A percentile compares a stretch with the other conserved stretches of the same genome.
phyloP scores from a whole-genome alignment of 805 yeast genomes.

The Spathaspora sp. region DNA sequence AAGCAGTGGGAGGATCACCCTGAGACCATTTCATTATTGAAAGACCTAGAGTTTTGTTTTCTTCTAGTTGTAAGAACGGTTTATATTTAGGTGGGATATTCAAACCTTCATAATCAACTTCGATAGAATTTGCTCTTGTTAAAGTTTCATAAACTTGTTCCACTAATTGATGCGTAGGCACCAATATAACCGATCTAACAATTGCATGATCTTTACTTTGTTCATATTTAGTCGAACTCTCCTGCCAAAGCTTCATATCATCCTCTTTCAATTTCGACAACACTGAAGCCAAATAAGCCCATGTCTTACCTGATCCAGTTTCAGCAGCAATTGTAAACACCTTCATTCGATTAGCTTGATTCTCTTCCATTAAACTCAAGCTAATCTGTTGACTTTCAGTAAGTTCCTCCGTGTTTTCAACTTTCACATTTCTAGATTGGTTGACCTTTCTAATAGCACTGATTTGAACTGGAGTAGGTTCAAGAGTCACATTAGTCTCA shows the following conservation, averaged over 20 bases:
- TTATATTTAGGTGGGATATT: slow-evolving; percentile 15
- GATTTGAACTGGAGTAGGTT: slow-evolving; percentile 80
- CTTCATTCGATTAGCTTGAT: slow-evolving; percentile 38
- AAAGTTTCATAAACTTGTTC: slow-evolving; percentile 64
- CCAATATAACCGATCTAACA: slow-evolving; percentile 69
- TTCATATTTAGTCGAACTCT: slow-evolving; percentile 15
- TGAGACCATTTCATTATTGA: slow-evolving; percentile 59
- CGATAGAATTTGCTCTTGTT: slow-evolving; percentile 21
- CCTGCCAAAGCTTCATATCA: slow-evolving; percentile 30
- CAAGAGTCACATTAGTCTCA: slow-evolving; percentile 31
- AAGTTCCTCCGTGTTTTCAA: slow-evolving; percentile 15
- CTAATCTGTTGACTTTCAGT: slow-evolving; percentile 21
- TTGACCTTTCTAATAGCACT: slow-evolving; percentile 63
- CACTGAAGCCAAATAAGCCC: slow-evolving; percentile 82
- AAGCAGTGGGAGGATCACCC: slow-evolving; percentile 51
- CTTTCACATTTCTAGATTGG: slow-evolving; percentile 28
- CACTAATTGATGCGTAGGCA: slow-evolving; percentile 88
- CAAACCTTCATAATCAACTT: slow-evolving; percentile 17
- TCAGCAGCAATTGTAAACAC: slow-evolving; percentile 88
- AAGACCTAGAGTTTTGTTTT: slow-evolving; percentile 32
- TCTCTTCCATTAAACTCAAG: slow-evolving; percentile 23
- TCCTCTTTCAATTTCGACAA: slow-evolving; percentile 64
- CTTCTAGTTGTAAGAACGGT: slow-evolving; percentile 21
- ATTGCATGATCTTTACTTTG: slow-evolving; percentile 24
- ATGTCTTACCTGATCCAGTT: slow-evolving; percentile 95